A percentile compares a stretch with the other conserved stretches of the same genome.
These are phyloP conservation scores for Lentinula raphanica DNA, from an alignment of 768 basidiomycete genomes.

Conservation along the genomic window DNA sequence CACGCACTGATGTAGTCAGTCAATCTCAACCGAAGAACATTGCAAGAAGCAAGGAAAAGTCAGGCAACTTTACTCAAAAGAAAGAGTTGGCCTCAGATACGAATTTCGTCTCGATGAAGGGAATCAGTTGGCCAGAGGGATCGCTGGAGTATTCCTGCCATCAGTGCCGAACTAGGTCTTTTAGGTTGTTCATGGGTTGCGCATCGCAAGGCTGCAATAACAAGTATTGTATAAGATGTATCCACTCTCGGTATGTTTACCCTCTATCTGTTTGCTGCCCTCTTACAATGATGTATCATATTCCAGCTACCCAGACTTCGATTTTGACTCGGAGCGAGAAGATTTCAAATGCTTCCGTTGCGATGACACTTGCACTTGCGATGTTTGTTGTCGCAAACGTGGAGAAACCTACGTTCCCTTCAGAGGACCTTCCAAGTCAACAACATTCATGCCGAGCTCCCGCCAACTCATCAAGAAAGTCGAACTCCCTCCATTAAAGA, in stretches of 20 bases:
- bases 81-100: neutral
- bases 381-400: constrained; percentile 35
- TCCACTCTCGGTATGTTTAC: neutral
- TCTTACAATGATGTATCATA: neutral
- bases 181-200: neutral
- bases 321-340: constrained; percentile 13
- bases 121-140: neutral
- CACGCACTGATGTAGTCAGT: neutral
- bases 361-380: constrained; percentile 43
- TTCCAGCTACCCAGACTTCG: constrained; percentile 22
- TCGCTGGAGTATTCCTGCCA: neutral
- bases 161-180: neutral
- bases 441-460: neutral
- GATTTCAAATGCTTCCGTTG: constrained; percentile 43
- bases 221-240: constrained; percentile 1
- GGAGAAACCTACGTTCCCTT: constrained; percentile 42
- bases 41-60: neutral
- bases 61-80: neutral
- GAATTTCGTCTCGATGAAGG: neutral
- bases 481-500: neutral
- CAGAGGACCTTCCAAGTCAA: constrained; percentile 16
- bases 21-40: neutral
- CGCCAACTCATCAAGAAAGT: neutral
- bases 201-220: neutral
- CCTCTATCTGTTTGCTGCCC: neutral